Conservation (phyloP, 257 asterid genomes). For the Rubia yunnanensis region DNA sequence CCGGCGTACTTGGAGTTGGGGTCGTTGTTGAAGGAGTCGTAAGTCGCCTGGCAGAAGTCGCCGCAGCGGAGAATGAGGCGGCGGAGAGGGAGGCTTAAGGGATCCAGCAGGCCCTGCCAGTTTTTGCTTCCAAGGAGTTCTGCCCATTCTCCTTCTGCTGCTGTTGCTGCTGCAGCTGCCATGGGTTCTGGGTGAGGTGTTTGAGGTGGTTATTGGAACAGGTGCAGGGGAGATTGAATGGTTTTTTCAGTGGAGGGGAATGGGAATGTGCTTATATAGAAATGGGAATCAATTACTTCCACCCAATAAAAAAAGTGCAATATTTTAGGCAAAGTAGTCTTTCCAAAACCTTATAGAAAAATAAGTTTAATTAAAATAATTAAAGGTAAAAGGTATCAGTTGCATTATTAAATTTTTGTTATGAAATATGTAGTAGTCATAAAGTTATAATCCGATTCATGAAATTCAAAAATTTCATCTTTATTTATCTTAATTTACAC, state of each 20-base stretch:
- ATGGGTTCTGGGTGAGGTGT: background rate
- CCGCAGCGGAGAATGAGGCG: constrained; percentile 71
- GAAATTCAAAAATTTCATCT: too few relatives aligned
- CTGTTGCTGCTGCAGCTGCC: background rate
- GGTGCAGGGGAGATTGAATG: background rate
- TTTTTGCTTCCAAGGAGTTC: constrained; percentile 57
- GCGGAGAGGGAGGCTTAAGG: constrained; percentile 57
- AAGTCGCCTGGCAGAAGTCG: constrained; percentile 80
- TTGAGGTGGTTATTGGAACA: background rate
- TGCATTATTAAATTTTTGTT: too few relatives aligned
- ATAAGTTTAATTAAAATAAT: too few relatives aligned
- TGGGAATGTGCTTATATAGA: background rate
- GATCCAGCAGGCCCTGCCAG: constrained; percentile 65
- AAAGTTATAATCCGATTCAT: too few relatives aligned
- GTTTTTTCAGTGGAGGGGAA: background rate
- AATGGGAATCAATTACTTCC: too few relatives aligned
- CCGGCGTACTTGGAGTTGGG: constrained; percentile 68
- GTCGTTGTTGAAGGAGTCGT: constrained; percentile 90
- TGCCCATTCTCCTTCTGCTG: constrained; percentile 37
- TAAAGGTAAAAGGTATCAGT: too few relatives aligned
- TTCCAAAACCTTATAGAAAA: too few relatives aligned
- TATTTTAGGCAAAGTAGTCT: too few relatives aligned
- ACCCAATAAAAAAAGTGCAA: too few relatives aligned
- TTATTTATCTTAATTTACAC: too few relatives aligned
- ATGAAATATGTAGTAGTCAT: too few relatives aligned